Evolutionary conservation across 78 protist species (phyloP).

Genomic region (Dictyostelium brefeldianum): DNA sequence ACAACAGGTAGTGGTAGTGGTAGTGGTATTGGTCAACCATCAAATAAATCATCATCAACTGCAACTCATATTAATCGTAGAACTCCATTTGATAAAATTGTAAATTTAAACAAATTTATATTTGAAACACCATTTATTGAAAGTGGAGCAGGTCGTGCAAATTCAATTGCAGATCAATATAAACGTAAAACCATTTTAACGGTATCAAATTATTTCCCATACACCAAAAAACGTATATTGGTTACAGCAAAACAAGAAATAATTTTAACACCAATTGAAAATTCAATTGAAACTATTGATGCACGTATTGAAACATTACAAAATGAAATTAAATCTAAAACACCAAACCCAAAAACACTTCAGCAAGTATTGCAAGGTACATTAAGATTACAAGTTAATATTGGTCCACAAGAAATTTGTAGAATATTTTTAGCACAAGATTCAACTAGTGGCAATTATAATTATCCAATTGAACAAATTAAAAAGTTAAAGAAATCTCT

Average conservation of each 20-base stretch:
- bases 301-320: constrained; percentile 9
- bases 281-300: constrained; percentile 53
- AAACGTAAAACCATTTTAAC: constrained; percentile 72
- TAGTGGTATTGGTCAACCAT: neutral
- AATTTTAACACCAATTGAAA: constrained; percentile 62
- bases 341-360: constrained; percentile 55
- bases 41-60: neutral
- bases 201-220: constrained; percentile 53
- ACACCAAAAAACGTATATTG: constrained; percentile 62
- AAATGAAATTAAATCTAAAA: constrained; percentile 21
- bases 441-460: neutral
- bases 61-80: neutral
- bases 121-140: constrained; percentile 74
- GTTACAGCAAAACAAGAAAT: constrained; percentile 55
- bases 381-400: constrained; percentile 62
- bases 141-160: constrained; percentile 74
- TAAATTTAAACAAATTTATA: constrained; percentile 48
- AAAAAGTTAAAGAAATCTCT: constrained; percentile 8
- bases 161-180: constrained; percentile 57
- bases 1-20: neutral
- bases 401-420: constrained; percentile 74
- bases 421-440: constrained; percentile 37
- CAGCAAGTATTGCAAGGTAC: constrained; percentile 75
- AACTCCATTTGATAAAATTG: constrained; percentile 43
- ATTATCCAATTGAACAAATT: constrained; percentile 34